phyloP scores from a whole-genome alignment of 768 basidiomycete species.

The Mrakia blollopis region DNA sequence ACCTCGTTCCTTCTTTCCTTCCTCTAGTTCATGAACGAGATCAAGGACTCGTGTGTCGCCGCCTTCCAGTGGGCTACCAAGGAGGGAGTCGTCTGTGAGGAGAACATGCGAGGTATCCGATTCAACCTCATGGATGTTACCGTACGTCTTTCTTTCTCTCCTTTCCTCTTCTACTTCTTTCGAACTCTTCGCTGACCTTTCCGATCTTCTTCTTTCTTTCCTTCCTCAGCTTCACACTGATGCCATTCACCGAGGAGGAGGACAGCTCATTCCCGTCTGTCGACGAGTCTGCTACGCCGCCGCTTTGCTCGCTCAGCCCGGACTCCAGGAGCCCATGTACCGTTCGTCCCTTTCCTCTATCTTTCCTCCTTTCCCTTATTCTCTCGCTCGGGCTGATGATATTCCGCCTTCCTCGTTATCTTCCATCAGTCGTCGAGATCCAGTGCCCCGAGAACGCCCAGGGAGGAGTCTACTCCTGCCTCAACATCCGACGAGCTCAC shows the following conservation, averaged over 20 bases:
- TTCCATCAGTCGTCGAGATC: constrained; percentile 67
- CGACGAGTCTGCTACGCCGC: constrained; percentile 96
- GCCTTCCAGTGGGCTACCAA: constrained; percentile 99
- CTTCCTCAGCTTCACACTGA: constrained; percentile 77
- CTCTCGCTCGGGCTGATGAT: background rate
- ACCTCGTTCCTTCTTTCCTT: constrained; percentile 11
- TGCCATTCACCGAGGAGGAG: constrained; percentile 99
- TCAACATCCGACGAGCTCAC: constrained; percentile 94
- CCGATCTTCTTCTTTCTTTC: constrained; percentile 7
- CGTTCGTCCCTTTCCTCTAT: background rate
- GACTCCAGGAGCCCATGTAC: constrained; percentile 94
- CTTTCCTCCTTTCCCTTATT: background rate
- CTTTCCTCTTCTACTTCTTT: background rate
- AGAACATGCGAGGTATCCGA: constrained; percentile 98
- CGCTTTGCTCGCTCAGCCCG: constrained; percentile 81
- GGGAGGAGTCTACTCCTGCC: constrained; percentile 80
- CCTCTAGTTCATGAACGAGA: constrained; percentile 91
- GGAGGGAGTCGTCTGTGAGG: constrained; percentile 93
- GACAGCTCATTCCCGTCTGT: constrained; percentile 92
- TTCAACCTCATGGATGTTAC: constrained; percentile 95
- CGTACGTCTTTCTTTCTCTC: constrained; percentile 42
- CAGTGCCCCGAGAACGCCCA: constrained; percentile 97
- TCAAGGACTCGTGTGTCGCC: constrained; percentile 99
- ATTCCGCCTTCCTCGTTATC: background rate
- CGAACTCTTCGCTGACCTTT: background rate